Evolutionary conservation across 805 yeast species (phyloP).

Genomic region (Candida argentea): DNA sequence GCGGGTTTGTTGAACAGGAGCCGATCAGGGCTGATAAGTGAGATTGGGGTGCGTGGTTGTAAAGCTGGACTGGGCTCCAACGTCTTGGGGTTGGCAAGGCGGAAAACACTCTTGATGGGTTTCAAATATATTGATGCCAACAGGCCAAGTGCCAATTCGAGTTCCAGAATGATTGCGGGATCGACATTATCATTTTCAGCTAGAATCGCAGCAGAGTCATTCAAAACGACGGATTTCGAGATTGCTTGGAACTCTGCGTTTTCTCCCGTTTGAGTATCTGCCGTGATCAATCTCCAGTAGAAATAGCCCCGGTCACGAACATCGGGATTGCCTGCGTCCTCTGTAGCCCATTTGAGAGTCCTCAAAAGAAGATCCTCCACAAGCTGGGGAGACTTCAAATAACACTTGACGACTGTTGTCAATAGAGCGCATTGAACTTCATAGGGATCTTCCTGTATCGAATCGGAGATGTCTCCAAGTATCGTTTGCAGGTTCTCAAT

Average conservation of each 20-base stretch:
- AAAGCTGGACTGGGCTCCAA: conserved; percentile 40
- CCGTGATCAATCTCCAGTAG: conserved; percentile 73
- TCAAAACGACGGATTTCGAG: conserved; percentile 44
- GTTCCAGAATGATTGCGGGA: conserved; percentile 61
- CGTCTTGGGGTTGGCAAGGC: conserved; percentile 43
- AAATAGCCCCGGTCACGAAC: conserved; percentile 75
- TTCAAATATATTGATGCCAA: conserved; percentile 77
- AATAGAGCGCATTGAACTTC: conserved; percentile 68
- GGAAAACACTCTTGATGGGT: conserved; percentile 73
- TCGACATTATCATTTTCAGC: conserved; percentile 63
- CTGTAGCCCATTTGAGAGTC: conserved; percentile 59
- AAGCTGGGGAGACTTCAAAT: conserved; percentile 42
- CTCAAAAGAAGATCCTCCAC: conserved; percentile 50
- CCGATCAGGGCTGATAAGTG: conserved; percentile 3
- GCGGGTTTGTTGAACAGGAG: not conserved
- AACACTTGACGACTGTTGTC: conserved; percentile 66
- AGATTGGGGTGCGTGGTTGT: conserved; percentile 12
- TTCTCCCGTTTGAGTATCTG: conserved; percentile 22
- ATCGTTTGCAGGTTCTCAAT: conserved; percentile 36
- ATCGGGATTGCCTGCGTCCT: conserved; percentile 73
- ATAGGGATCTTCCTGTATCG: conserved; percentile 52
- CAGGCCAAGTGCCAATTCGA: conserved; percentile 73
- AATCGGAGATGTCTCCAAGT: conserved; percentile 26
- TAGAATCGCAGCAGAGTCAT: conserved; percentile 52
- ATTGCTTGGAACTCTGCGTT: conserved; percentile 30